Percentiles rank a stretch among this genome's conserved stretches.
Evolutionary conservation across 495 filamentous ascomycete species (phyloP).

Genomic region (Podospora pseudoanserina): DNA sequence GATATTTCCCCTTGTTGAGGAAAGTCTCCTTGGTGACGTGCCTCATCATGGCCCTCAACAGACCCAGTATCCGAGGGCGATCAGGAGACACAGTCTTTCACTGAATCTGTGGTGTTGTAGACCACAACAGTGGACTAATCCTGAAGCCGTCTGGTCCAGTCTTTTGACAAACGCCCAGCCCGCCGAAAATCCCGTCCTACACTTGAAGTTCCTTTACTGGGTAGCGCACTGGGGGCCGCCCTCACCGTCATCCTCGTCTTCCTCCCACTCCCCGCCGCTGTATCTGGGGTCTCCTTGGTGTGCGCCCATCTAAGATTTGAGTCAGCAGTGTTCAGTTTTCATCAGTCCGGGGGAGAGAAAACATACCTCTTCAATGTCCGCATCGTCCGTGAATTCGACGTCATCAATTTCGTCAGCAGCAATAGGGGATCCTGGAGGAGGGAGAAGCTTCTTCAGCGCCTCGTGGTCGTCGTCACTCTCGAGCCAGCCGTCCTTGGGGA

Average conservation of each 20-base stretch:
- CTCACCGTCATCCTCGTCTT: slow-evolving; percentile 70
- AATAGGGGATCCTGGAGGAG: slow-evolving; percentile 56
- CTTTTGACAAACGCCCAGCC: background rate
- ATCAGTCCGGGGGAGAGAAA: background rate
- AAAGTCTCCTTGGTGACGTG: background rate
- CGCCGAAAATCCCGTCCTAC: background rate
- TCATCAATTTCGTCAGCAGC: slow-evolving; percentile 74
- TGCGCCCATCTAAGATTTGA: slow-evolving; percentile 54
- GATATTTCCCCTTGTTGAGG: background rate
- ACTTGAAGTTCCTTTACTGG: slow-evolving; percentile 56
- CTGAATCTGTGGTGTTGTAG: background rate
- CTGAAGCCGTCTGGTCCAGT: no score
- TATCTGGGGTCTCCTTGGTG: slow-evolving; percentile 64
- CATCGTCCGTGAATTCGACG: slow-evolving; percentile 77
- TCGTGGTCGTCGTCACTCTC: slow-evolving; percentile 62
- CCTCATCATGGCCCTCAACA: background rate
- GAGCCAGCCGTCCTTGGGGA: slow-evolving; percentile 83
- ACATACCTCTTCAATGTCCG: slow-evolving; percentile 72
- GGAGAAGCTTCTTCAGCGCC: slow-evolving; percentile 69
- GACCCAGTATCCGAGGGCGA: background rate
- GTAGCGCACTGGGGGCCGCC: slow-evolving; percentile 72
- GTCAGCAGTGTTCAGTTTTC: slow-evolving; percentile 16
- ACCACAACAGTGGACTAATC: no score
- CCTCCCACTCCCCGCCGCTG: slow-evolving; percentile 65
- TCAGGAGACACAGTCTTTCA: background rate